phyloP scores from a whole-genome alignment of 2,329 filamentous ascomycete genomes.

The Didymella keratinophila region DNA sequence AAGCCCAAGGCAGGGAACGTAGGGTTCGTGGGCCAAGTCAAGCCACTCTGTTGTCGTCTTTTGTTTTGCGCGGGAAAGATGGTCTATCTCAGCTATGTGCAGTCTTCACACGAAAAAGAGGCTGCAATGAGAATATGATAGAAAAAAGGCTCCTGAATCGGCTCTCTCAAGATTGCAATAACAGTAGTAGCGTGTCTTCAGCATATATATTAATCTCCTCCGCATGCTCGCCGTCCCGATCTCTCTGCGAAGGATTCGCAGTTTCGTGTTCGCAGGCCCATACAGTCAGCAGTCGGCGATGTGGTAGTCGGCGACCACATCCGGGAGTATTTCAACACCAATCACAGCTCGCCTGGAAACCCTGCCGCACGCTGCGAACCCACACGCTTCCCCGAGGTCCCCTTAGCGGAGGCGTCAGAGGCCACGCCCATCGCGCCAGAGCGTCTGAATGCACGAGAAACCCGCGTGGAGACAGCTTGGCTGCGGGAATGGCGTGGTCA shows the following conservation, averaged over 20 bases:
- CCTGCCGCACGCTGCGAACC: slow-evolving; percentile 8
- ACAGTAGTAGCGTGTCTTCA: neutral
- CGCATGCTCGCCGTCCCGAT: slow-evolving; percentile 13
- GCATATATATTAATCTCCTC: slow-evolving; percentile 13
- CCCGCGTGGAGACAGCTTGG: slow-evolving; percentile 17
- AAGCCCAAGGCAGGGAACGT: slow-evolving; percentile 2
- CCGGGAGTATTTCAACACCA: slow-evolving; percentile 16
- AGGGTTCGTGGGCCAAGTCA: slow-evolving; percentile 5
- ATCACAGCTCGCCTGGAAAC: slow-evolving; percentile 6
- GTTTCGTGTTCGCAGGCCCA: slow-evolving; percentile 21
- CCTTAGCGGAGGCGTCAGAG: slow-evolving; percentile 16
- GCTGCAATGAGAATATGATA: neutral
- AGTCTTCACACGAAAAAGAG: neutral
- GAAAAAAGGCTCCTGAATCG: slow-evolving; percentile 2
- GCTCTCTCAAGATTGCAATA: neutral
- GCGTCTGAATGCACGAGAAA: slow-evolving; percentile 18
- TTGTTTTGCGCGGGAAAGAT: slow-evolving; percentile 14
- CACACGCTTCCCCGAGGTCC: slow-evolving; percentile 20
- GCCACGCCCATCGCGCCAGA: slow-evolving; percentile 9
- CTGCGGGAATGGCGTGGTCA: slow-evolving; percentile 18
- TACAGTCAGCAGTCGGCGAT: slow-evolving; percentile 24
- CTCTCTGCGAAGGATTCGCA: slow-evolving; percentile 13
- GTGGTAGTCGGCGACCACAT: slow-evolving; percentile 23
- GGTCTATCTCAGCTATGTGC: slow-evolving; percentile 6
- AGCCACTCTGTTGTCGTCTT: slow-evolving; percentile 15